Evolutionary conservation across 805 yeast genomes (phyloP).

Genomic region (Ogataea degrootiae): DNA sequence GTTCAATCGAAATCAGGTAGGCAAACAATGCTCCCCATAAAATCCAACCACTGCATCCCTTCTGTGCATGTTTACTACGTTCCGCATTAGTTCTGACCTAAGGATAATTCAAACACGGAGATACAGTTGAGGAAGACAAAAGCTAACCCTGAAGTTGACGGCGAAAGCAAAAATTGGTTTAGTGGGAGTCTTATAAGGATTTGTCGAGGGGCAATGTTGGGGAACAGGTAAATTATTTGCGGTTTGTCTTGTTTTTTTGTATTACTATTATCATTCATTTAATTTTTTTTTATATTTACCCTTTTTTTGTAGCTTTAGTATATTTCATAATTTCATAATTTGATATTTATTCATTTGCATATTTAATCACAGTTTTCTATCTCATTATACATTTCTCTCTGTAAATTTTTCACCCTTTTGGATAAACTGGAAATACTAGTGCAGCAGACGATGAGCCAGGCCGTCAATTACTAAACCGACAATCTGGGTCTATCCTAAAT

Average conservation of each 20-base stretch:
- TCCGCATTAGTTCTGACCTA: conserved; percentile 44
- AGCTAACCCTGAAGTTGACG: not conserved
- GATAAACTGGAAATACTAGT: too few relatives aligned
- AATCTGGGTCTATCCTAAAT: too few relatives aligned
- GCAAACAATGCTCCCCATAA: conserved; percentile 43
- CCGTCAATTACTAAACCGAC: too few relatives aligned
- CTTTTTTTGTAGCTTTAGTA: too few relatives aligned
- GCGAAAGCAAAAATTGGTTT: not conserved
- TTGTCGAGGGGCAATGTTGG: not conserved
- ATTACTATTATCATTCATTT: not conserved
- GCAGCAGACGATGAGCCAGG: too few relatives aligned
- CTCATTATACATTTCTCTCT: too few relatives aligned
- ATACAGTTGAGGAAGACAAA: not conserved
- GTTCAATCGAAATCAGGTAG: not conserved
- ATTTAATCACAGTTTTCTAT: too few relatives aligned
- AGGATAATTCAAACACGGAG: not conserved
- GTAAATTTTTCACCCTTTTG: too few relatives aligned
- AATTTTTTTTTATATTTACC: not conserved
- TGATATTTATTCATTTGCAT: too few relatives aligned
- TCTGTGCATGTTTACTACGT: conserved; percentile 46
- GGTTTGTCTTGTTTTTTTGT: not conserved
- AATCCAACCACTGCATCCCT: conserved; percentile 43
- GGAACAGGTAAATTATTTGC: not conserved
- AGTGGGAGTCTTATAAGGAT: not conserved
- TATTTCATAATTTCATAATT: too few relatives aligned